Percentiles rank a stretch among this genome's conserved stretches.
Conservation (phyloP, 495 filamentous ascomycete genomes). For the Aspergillus bridgeri region DNA sequence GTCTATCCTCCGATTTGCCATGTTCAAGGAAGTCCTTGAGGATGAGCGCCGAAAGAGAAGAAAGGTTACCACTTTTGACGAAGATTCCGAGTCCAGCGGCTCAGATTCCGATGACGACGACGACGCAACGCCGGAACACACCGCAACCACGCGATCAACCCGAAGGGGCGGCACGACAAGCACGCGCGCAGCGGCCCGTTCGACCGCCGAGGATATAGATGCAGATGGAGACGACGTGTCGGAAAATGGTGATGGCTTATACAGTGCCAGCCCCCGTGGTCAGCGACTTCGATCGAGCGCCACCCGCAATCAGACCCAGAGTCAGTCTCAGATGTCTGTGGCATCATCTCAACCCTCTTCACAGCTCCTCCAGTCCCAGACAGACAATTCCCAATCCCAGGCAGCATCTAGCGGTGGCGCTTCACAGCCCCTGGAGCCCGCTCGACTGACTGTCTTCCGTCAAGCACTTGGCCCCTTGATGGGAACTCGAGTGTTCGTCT, state of each 20-base stretch:
- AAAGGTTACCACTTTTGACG: constrained; percentile 49
- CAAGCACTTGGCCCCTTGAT: constrained; percentile 75
- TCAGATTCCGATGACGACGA: constrained; percentile 35
- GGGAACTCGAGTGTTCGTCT: constrained; percentile 69
- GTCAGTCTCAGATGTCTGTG: constrained; percentile 59
- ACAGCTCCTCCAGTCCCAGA: constrained; percentile 59
- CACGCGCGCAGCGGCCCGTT: constrained; percentile 44
- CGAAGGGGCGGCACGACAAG: constrained; percentile 48
- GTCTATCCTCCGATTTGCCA: constrained; percentile 84
- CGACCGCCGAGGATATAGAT: constrained; percentile 39
- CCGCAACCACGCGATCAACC: constrained; percentile 31
- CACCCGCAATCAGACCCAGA: constrained; percentile 36
- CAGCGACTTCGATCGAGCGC: constrained; percentile 43
- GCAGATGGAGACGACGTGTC: constrained; percentile 31
- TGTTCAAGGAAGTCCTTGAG: constrained; percentile 96
- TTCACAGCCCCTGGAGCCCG: constrained; percentile 52
- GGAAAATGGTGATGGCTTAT: constrained; percentile 54
- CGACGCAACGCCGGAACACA: constrained; percentile 32
- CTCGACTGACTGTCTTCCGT: constrained; percentile 71
- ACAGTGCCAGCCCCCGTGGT: constrained; percentile 54
- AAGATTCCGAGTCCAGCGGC: constrained; percentile 43
- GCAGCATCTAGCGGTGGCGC: constrained; percentile 20
- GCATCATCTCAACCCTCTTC: constrained; percentile 68
- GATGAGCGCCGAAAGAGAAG: constrained; percentile 75
- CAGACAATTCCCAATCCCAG: constrained; percentile 48